A percentile compares a stretch with the other conserved stretches of the same genome.
Conservation (phyloP, 148 eudicot genomes). For the Arbutus unedo region DNA sequence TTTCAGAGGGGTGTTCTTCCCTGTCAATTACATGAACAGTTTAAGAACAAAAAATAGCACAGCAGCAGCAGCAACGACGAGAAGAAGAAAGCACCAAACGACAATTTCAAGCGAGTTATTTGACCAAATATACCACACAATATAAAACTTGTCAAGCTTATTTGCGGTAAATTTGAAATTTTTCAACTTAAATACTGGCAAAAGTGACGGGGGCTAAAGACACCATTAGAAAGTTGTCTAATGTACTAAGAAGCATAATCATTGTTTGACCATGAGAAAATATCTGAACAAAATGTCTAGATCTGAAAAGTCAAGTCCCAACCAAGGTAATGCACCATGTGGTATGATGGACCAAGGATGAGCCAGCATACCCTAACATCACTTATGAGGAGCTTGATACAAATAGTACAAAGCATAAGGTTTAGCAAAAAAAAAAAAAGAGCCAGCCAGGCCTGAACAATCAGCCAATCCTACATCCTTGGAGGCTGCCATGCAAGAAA, state of each 20-base stretch:
- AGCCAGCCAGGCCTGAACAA: no score
- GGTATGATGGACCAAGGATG: no score
- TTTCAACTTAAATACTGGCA: not conserved
- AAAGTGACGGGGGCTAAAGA: not conserved
- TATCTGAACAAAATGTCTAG: no score
- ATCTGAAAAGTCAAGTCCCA: no score
- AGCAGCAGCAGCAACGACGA: not conserved
- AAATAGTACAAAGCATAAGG: no score
- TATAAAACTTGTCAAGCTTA: not conserved
- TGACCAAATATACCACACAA: not conserved
- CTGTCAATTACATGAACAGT: not conserved
- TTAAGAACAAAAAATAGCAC: constrained; percentile 1
- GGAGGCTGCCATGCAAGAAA: no score
- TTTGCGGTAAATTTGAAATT: not conserved
- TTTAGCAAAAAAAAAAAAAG: no score
- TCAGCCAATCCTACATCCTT: no score
- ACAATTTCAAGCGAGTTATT: not conserved
- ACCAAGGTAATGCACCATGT: no score
- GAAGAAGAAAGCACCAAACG: not conserved
- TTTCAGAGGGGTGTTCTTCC: constrained; percentile 13
- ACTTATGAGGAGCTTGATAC: no score
- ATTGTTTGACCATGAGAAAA: not conserved
- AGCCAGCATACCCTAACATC: no score
- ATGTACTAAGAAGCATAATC: not conserved
- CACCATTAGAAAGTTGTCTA: not conserved